Percentiles rank a stretch among this genome's conserved stretches.
phyloP scores from a whole-genome alignment of 495 filamentous ascomycete genomes.

The Neurospora terricola region DNA sequence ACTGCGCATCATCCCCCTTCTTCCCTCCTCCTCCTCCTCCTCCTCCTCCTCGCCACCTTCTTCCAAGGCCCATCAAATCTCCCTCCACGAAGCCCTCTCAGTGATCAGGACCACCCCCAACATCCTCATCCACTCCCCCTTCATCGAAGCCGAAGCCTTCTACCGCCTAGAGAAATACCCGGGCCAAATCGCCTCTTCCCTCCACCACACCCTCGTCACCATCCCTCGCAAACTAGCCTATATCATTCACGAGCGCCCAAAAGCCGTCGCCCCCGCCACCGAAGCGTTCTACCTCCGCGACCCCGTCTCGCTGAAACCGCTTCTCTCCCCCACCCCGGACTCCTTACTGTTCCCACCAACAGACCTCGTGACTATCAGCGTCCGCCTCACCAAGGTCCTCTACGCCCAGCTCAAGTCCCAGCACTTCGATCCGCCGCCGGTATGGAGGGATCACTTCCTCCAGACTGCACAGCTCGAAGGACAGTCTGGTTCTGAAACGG shows the following conservation, averaged over 20 bases:
- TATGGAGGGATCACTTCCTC: constrained; percentile 41
- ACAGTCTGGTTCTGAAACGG: neutral
- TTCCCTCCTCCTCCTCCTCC: constrained; percentile 3
- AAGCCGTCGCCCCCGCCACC: constrained; percentile 67
- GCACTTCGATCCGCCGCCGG: constrained; percentile 58
- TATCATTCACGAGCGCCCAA: constrained; percentile 61
- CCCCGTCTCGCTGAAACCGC: constrained; percentile 61
- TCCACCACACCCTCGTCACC: constrained; percentile 60
- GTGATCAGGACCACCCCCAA: constrained; percentile 44
- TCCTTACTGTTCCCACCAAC: constrained; percentile 52
- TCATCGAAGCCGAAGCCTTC: constrained; percentile 83
- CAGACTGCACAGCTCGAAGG: constrained; percentile 7
- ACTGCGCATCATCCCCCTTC: constrained; percentile 60
- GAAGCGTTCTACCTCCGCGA: constrained; percentile 93
- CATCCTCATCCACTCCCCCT: constrained; percentile 50
- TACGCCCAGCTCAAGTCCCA: constrained; percentile 91
- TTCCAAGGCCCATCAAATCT: constrained; percentile 34
- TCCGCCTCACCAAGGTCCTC: constrained; percentile 75
- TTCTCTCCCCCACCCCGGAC: constrained; percentile 37
- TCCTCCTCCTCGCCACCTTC: constrained; percentile 2
- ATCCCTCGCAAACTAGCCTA: constrained; percentile 79
- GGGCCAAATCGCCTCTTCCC: constrained; percentile 51
- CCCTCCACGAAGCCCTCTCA: constrained; percentile 47
- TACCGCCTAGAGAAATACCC: constrained; percentile 80
- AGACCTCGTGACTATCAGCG: constrained; percentile 69